Evolutionary conservation across 1,139 yeast species (phyloP), one percentile per base, ranked within the genome.

Genomic region (Spencermartinsiella ligniputridi): DNA sequence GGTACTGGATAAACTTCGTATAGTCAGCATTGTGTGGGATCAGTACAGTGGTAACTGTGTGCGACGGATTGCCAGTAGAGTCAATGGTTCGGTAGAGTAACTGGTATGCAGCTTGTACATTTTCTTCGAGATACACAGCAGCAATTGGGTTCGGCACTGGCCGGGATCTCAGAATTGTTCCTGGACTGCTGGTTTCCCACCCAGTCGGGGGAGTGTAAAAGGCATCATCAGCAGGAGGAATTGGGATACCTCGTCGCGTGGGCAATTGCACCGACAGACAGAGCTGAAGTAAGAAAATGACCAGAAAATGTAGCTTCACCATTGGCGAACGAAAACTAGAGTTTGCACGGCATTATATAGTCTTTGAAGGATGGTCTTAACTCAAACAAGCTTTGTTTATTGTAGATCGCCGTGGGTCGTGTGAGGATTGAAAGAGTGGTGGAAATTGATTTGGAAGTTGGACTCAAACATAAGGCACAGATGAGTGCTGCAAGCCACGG

Each of bases 11-110:
- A 16, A 61, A 41, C 45, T 51, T 52, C 16, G 44, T 22, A 44
- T 44, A 40, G 25, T 42, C 40, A 21, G 47, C 52, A 13, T 34
- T 29, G 17, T 43, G 30, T 24, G 66, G 66, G 6, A 61, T 43
- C 24, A 63, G 45, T 3, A 63, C 48, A 2, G 66, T 52, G 11
- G 67, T 62, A 19, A 53, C 52, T 13, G 58, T 47, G 18, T 45
- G 49, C 19, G 45, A 44, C 11, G 59, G 47, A 29, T 49, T 45
- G 40, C 54, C 54, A 16, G 39, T 38, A 11, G 52, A 37, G 42
- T 53, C 51, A 18, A 52, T 46, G 16, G 58, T 51, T 19, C 56
- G 45, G 37, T 47, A 56, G 45, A 53, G 38, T 33, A 58, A 27
- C 43, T 54, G 58, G 43, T 49, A 53, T 12, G 50, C 49, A 11